A percentile compares a stretch with the other conserved stretches of the same genome.
Conservation (phyloP, 805 yeast species). For the Teunomyces aglyptinius region DNA sequence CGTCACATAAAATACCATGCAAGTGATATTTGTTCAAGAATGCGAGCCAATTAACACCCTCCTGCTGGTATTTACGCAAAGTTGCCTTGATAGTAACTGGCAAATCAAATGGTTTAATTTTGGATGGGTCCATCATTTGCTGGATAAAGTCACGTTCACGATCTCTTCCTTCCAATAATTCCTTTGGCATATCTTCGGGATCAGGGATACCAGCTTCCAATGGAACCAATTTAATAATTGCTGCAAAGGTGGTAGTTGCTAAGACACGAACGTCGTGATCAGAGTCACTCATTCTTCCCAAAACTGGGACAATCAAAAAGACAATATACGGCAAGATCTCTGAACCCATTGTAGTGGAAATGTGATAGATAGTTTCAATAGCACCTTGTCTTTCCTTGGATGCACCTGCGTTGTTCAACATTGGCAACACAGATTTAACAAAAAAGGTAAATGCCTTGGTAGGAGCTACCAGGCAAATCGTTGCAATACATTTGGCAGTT, state of each 20-base stretch:
- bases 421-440: slow-evolving; percentile 75
- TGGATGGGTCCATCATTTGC: slow-evolving; percentile 97
- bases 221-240: slow-evolving; percentile 92
- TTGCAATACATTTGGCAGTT: slow-evolving; percentile 84
- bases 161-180: slow-evolving; percentile 83
- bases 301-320: slow-evolving; percentile 90
- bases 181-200: slow-evolving; percentile 86
- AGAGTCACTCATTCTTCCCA: slow-evolving; percentile 97
- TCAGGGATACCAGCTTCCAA: slow-evolving; percentile 96
- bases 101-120: slow-evolving; percentile 79
- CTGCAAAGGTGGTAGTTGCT: slow-evolving; percentile 95
- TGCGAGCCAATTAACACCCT: slow-evolving; percentile 97
- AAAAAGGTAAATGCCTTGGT: slow-evolving; percentile 71
- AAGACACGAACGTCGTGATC: slow-evolving; percentile 82
- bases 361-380: slow-evolving; percentile 84
- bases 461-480: slow-evolving; percentile 68
- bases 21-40: slow-evolving; percentile 90
- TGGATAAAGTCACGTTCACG: slow-evolving; percentile 90
- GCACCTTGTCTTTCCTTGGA: slow-evolving; percentile 85
- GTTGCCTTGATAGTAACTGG: slow-evolving; percentile 94
- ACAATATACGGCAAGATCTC: slow-evolving; percentile 92
- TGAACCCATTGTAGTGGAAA: slow-evolving; percentile 81
- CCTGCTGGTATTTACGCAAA: slow-evolving; percentile 92
- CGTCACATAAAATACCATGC: slow-evolving; percentile 97
- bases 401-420: slow-evolving; percentile 72